These are phyloP conservation scores for Actinomortierella wolfii DNA, from an alignment of 371 early-diverging fungal genomes.

Conservation along the genomic window DNA sequence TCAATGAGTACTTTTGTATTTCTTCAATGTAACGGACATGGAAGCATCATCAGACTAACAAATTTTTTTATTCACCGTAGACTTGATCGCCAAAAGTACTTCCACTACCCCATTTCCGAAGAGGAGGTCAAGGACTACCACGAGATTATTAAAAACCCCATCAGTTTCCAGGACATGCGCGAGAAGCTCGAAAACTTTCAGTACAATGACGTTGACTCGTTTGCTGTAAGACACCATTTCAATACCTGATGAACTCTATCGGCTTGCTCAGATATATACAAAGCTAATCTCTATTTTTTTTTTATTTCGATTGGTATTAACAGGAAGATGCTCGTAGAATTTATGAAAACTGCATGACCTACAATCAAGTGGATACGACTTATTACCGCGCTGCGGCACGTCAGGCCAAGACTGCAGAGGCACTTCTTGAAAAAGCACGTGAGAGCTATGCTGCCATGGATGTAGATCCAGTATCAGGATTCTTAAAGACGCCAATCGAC, in stretches of 20 bases:
- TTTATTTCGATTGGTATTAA: slow-evolving; percentile 7
- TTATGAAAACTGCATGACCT: slow-evolving; percentile 76
- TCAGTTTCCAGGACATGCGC: slow-evolving; percentile 40
- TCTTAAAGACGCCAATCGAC: slow-evolving; percentile 53
- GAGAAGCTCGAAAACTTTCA: slow-evolving; percentile 25
- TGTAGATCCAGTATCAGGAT: slow-evolving; percentile 49
- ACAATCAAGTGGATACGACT: slow-evolving; percentile 75
- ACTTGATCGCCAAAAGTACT: slow-evolving; percentile 54
- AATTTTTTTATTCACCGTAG: slow-evolving; percentile 6
- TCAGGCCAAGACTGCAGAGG: slow-evolving; percentile 47
- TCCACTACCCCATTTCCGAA: slow-evolving; percentile 72
- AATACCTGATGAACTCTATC: no score
- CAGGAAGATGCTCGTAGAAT: slow-evolving; percentile 72
- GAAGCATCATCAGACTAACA: no score
- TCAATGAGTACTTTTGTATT: not conserved
- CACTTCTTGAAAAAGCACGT: slow-evolving; percentile 48
- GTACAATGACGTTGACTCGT: slow-evolving; percentile 39
- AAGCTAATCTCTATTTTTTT: not conserved
- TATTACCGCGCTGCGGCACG: slow-evolving; percentile 73
- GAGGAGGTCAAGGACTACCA: slow-evolving; percentile 85
- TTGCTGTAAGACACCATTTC: slow-evolving; percentile 26
- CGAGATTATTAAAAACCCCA: slow-evolving; percentile 62
- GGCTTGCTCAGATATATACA: not conserved
- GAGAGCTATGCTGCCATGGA: slow-evolving; percentile 48
- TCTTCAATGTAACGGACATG: not conserved